A percentile compares a stretch with the other conserved stretches of the same genome.
phyloP scores from a whole-genome alignment of 345 rosid species.

The Psidium guajava region DNA sequence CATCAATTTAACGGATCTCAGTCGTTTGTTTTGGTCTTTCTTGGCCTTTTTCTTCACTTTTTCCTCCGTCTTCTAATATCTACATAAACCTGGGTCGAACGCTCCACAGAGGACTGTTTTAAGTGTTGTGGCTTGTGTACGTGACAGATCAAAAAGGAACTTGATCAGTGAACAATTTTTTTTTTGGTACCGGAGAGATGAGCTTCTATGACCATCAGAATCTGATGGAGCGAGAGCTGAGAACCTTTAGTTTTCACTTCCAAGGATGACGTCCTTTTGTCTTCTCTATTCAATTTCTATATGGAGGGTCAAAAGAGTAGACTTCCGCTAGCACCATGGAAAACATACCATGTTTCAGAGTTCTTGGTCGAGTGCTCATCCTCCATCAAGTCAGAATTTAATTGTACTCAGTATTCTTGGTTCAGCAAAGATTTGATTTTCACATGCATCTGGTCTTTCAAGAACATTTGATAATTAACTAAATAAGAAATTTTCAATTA shows the following conservation, averaged over 20 bases:
- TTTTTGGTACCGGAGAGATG: too few relatives aligned
- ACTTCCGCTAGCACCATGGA: background rate
- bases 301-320: background rate
- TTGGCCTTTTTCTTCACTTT: background rate
- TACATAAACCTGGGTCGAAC: background rate
- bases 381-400: background rate
- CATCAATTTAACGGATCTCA: background rate
- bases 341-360: background rate
- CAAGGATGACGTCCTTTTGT: background rate
- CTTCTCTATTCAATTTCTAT: background rate
- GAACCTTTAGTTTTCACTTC: background rate
- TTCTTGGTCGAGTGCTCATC: background rate
- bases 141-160: background rate
- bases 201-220: background rate
- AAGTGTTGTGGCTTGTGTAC: background rate
- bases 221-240: background rate
- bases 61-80: background rate
- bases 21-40: background rate
- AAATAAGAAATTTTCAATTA: background rate
- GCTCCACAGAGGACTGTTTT: background rate
- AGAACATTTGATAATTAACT: background rate
- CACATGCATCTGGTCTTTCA: background rate
- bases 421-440: background rate
- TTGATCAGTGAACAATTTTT: background rate
- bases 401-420: background rate